Evolutionary conservation across 176 grass and related monocot species (phyloP), one percentile per base, ranked within the genome.

Genomic region (Puccinellia tenuiflora): DNA sequence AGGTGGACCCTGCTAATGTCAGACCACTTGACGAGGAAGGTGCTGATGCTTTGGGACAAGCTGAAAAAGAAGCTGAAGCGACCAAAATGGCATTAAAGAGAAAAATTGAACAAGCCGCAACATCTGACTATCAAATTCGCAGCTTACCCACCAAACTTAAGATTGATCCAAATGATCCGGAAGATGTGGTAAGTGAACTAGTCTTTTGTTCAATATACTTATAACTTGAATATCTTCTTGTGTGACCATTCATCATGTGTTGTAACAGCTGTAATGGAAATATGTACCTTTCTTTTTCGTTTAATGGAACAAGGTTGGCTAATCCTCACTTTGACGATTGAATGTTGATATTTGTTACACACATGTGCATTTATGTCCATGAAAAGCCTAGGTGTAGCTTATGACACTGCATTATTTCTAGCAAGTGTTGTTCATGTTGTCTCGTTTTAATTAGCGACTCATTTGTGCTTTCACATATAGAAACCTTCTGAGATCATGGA

Each of bases 1-100:
- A 99, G 93, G 96, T 99, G 37, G 93, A 96, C 57, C 89, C 91
- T 60, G 92, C 81, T 83, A 99, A 99, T 87, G 75, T 99, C 24
- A 90, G 89, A 78, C 80, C 51, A 65, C 60, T 91, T 67, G 87
- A 94, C 72, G 90, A 93, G 35, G 91, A 83, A 71, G 85, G 56
- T 25, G 93, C 72, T 62, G 86, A 99, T 96, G 56, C 96, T 75
- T 89, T 99, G 73, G 31, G 85, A 65, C 91, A 92, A 79, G 96
- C 93, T 88, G 93, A 96, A 87, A 94, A 80, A 76, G 85, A 96
- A 88, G 97, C 93, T 72, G 89, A 96, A 84, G 93, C 89, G 71
- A 96, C 97, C 15, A 90, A 79, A 86, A 86, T 93, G 78, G 97
- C 93, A 29, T 81, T 99, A 75, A 99, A 99, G 82, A 96, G 93